Evolutionary conservation across 2,329 filamentous ascomycete genomes (phyloP).

Genomic region (Alternaria arborescens): DNA sequence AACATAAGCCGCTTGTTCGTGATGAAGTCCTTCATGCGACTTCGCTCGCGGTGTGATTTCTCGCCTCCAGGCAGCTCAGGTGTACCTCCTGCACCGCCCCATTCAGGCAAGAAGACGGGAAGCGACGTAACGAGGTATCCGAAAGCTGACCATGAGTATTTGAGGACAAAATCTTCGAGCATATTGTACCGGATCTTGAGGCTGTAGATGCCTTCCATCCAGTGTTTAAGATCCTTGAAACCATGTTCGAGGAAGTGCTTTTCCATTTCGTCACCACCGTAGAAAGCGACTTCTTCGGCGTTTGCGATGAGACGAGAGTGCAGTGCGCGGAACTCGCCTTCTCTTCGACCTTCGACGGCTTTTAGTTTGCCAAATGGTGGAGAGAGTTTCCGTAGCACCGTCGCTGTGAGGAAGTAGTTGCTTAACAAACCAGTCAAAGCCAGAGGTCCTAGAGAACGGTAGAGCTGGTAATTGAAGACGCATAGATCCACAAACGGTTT

Average conservation of each 20-base stretch:
- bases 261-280: slow-evolving; percentile 94
- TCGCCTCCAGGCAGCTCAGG: slow-evolving; percentile 66
- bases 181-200: slow-evolving; percentile 99
- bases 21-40: slow-evolving; percentile 98
- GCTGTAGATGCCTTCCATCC: slow-evolving; percentile 99
- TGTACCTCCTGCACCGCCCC: slow-evolving; percentile 83
- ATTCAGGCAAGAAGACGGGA: slow-evolving; percentile 91
- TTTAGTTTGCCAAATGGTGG: slow-evolving; percentile 97
- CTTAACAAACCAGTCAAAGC: slow-evolving; percentile 85
- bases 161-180: slow-evolving; percentile 96
- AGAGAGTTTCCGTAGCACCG: slow-evolving; percentile 84
- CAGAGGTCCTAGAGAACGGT: slow-evolving; percentile 86
- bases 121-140: slow-evolving; percentile 93
- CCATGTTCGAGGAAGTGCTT: slow-evolving; percentile 90
- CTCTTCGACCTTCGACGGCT: slow-evolving; percentile 91
- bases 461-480: slow-evolving; percentile 98
- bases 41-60: slow-evolving; percentile 72
- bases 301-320: slow-evolving; percentile 95
- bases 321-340: slow-evolving; percentile 91
- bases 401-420: slow-evolving; percentile 95
- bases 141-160: slow-evolving; percentile 98
- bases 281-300: slow-evolving; percentile 97
- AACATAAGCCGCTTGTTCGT: slow-evolving; percentile 99
- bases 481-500: slow-evolving; percentile 97
- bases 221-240: slow-evolving; percentile 89